Evolutionary conservation across 192 early-diverging fungal genomes (phyloP).

Genomic region (Mortierella claussenii): DNA sequence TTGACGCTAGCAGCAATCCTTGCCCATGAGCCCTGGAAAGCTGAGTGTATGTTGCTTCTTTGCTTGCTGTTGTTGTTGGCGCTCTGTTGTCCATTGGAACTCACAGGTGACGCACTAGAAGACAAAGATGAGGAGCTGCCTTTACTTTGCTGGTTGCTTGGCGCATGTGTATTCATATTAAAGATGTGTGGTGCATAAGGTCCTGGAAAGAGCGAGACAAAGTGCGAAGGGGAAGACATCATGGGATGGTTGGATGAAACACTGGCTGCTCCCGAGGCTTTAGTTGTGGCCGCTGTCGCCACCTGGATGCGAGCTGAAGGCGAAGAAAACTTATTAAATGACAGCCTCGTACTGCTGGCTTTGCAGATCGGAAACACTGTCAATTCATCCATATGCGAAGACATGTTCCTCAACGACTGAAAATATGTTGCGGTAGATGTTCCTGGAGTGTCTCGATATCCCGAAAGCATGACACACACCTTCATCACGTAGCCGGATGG

Average conservation of each 20-base stretch:
- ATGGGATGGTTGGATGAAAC: too few relatives aligned
- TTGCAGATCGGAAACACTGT: slow-evolving; percentile 41
- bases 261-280: background rate
- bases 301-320: background rate
- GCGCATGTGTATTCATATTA: slow-evolving; percentile 16
- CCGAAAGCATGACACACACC: slow-evolving; percentile 42
- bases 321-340: background rate
- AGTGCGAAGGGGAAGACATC: slow-evolving; percentile 15
- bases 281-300: background rate
- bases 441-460: slow-evolving; percentile 12
- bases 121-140: background rate
- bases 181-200: slow-evolving; percentile 33
- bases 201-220: slow-evolving; percentile 33
- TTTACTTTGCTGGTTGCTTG: background rate
- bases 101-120: background rate
- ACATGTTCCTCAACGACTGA: slow-evolving; percentile 10
- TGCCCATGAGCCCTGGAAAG: slow-evolving; percentile 21
- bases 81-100: background rate
- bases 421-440: slow-evolving; percentile 6
- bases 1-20: slow-evolving; percentile 32
- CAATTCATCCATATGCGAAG: slow-evolving; percentile 29
- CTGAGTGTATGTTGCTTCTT: background rate
- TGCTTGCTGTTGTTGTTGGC: background rate
- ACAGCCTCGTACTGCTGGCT: slow-evolving; percentile 8
- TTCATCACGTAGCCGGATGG: slow-evolving; percentile 58